phyloP scores from a whole-genome alignment of 208 protist species.

The Crithidia expoeki region DNA sequence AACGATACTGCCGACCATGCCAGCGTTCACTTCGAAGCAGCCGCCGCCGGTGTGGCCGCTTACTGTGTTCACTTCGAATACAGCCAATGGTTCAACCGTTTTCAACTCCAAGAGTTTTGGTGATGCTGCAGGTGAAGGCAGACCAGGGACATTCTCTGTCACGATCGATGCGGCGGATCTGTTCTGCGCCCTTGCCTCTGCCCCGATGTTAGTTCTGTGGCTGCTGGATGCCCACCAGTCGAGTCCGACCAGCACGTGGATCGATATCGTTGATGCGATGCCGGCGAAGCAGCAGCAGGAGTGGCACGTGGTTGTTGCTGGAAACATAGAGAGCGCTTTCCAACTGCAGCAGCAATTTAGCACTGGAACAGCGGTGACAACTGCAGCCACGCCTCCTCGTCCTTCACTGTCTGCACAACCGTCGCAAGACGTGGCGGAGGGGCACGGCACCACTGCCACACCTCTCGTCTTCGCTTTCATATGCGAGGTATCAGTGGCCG shows the following conservation, averaged over 20 bases:
- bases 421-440: background rate
- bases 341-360: background rate
- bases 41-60: conserved; percentile 14
- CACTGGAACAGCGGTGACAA: background rate
- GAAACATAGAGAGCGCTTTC: background rate
- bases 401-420: background rate
- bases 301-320: conserved; percentile 17
- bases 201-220: conserved; percentile 23
- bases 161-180: conserved; percentile 23
- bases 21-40: background rate
- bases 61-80: background rate
- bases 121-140: background rate
- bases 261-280: conserved; percentile 13
- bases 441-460: background rate
- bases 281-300: conserved; percentile 13
- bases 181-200: conserved; percentile 10
- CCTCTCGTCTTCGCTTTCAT: background rate
- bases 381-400: background rate
- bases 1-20: background rate
- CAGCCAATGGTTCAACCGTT: background rate
- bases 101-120: background rate
- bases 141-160: background rate
- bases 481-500: conserved; percentile 4
- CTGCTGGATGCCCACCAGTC: conserved; percentile 17
- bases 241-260: conserved; percentile 30